Evolutionary conservation across 2,329 filamentous ascomycete species (phyloP).

Genomic region (Mariannaea elegans): DNA sequence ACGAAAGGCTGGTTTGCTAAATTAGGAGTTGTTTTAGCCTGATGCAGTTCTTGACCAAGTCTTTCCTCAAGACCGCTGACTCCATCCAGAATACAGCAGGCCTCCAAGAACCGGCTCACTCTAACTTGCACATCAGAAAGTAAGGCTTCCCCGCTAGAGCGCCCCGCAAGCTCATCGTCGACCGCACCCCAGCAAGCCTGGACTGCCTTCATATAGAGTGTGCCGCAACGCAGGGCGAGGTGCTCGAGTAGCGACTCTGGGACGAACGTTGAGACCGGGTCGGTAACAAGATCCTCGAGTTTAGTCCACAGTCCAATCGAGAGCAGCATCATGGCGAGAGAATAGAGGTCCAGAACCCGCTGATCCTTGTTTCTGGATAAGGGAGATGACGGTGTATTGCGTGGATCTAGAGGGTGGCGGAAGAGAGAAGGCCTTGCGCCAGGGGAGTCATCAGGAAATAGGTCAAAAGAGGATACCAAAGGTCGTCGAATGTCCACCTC

Average conservation of each 20-base stretch:
- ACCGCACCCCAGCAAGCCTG: conserved; percentile 77
- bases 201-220: conserved; percentile 78
- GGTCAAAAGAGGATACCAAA: conserved; percentile 76
- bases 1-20: not conserved
- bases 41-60: conserved; percentile 57
- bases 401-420: conserved; percentile 72
- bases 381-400: conserved; percentile 58
- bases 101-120: conserved; percentile 67
- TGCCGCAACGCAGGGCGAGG: conserved; percentile 74
- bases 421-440: conserved; percentile 42
- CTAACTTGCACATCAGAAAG: conserved; percentile 63
- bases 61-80: conserved; percentile 65
- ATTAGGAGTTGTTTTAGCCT: conserved; percentile 18
- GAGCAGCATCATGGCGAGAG: conserved; percentile 75
- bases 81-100: conserved; percentile 68
- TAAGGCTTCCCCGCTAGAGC: conserved; percentile 58
- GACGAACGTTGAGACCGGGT: conserved; percentile 57
- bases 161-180: conserved; percentile 65
- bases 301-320: conserved; percentile 81
- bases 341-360: conserved; percentile 74
- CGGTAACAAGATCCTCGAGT: conserved; percentile 62
- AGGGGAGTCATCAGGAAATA: conserved; percentile 60
- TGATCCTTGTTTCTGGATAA: conserved; percentile 61
- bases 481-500: conserved; percentile 73
- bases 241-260: conserved; percentile 69